These are phyloP conservation scores for Hygrocybe punicea DNA, from an alignment of 768 basidiomycete species.

Conservation along the genomic window DNA sequence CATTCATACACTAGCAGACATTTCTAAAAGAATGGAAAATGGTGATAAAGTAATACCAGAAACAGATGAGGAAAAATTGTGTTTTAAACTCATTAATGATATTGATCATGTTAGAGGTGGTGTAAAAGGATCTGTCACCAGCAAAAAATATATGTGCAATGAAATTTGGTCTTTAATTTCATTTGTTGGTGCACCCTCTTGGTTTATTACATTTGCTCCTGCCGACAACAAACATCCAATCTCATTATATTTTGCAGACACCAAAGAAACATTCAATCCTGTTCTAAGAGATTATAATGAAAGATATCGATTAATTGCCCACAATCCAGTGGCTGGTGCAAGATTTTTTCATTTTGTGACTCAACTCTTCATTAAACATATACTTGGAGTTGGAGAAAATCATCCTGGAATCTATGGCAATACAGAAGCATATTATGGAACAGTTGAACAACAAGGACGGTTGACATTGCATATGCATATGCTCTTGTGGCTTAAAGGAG, in stretches of 20 bases:
- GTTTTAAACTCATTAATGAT: slow-evolving; percentile 32
- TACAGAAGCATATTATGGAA: slow-evolving; percentile 29
- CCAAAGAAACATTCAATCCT: slow-evolving; percentile 9
- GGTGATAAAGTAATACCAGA: not conserved
- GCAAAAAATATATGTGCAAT: slow-evolving; percentile 26
- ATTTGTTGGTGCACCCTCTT: slow-evolving; percentile 4
- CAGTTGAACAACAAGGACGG: slow-evolving; percentile 37
- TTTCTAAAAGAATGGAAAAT: not conserved
- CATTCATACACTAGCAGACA: slow-evolving; percentile 11
- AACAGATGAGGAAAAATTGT: slow-evolving; percentile 32
- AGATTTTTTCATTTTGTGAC: slow-evolving; percentile 26
- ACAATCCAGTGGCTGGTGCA: slow-evolving; percentile 29
- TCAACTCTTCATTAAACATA: slow-evolving; percentile 23
- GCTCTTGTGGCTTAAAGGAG: slow-evolving; percentile 33
- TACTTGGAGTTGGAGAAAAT: not conserved
- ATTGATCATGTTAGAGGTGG: slow-evolving; percentile 35
- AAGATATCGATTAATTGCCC: slow-evolving; percentile 9
- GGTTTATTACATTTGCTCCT: slow-evolving; percentile 11
- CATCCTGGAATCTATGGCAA: not conserved
- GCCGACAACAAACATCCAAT: slow-evolving; percentile 5
- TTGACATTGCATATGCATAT: slow-evolving; percentile 39
- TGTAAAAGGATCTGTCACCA: slow-evolving; percentile 18
- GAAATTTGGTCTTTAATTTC: slow-evolving; percentile 8
- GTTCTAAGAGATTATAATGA: slow-evolving; percentile 7
- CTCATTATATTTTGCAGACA: slow-evolving; percentile 2